Percentiles rank a stretch among this genome's conserved stretches.
Conservation (phyloP, 1,139 yeast genomes). For the Candida sp. region DNA sequence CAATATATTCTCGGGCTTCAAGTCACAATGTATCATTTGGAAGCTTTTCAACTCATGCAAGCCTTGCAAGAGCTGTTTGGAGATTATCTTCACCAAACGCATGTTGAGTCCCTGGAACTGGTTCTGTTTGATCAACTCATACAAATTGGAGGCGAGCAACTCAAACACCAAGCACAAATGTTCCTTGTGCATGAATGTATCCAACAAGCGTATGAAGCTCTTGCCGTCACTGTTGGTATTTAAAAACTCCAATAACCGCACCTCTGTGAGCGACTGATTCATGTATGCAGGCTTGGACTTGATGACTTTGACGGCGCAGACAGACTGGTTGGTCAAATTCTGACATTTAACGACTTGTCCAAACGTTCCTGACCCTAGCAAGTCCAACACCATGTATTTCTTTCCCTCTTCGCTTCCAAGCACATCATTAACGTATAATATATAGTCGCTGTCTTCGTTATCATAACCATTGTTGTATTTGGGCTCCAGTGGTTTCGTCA, state of each 20-base stretch:
- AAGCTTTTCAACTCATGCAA: constrained; percentile 80
- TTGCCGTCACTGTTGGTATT: constrained; percentile 77
- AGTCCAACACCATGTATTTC: constrained; percentile 86
- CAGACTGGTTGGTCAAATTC: constrained; percentile 83
- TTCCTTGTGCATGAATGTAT: constrained; percentile 90
- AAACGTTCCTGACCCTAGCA: constrained; percentile 96
- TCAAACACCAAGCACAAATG: constrained; percentile 95
- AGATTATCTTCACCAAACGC: constrained; percentile 75
- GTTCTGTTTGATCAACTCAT: constrained; percentile 91
- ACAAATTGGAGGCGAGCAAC: constrained; percentile 82
- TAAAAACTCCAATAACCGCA: constrained; percentile 79
- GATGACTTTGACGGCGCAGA: constrained; percentile 94
- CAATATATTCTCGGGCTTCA: constrained; percentile 94
- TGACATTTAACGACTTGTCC: constrained; percentile 99
- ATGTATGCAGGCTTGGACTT: constrained; percentile 92
- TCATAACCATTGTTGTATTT: constrained; percentile 83
- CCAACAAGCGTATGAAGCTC: constrained; percentile 78
- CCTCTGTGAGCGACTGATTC: constrained; percentile 93
- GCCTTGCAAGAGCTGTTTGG: constrained; percentile 83
- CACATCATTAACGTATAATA: constrained; percentile 91
- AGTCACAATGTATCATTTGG: constrained; percentile 92
- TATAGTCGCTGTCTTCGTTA: constrained; percentile 89
- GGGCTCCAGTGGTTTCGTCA: constrained; percentile 93
- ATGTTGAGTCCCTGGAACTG: constrained; percentile 92
- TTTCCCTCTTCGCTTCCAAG: constrained; percentile 89